Evolutionary conservation across 2,329 filamentous ascomycete genomes (phyloP), one percentile per base, ranked within the genome.

Genomic region (Cercospora sp.): DNA sequence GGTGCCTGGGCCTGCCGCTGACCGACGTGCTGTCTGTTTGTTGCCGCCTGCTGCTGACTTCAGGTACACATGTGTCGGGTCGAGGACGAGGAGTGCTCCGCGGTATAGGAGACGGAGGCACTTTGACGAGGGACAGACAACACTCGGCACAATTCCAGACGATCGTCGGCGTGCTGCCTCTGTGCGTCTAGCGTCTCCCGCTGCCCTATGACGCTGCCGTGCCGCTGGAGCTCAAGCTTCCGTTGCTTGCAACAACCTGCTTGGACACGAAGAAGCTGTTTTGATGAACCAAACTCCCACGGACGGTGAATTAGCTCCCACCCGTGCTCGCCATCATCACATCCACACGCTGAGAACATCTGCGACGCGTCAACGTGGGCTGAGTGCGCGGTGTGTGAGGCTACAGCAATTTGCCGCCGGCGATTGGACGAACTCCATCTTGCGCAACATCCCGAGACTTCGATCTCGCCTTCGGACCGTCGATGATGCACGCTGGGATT

Each of bases 351-450:
- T n/a, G 37, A 49, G 8, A 49, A 49, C 43, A 49, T 24, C 43
- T 51, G 45, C 45, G 45, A 51, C 61, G 63, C 57, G 61, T 51
- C 60, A 51, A 53, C 51, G 66, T 67, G 61, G 66, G 66, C 51
- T 43, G 58, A 55, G 66, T 26, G 34, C 12, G 18, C 43, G 12
- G 18, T 28, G 28, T 43, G 26, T 30, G 65, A 59, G 63, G 63
- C 53, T 21, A 8, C 63, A 65, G 63, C 63, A 45, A 59, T 45
- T 49, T 21, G 40, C 63, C 53, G 24, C n/a, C 63, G 28, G 49
- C 24, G 32, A 63, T 63, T 57, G 61, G 61, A 12, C 24, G 16
- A 53, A 51, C 21, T 21, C 45, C 45, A 26, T 51, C 45, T n/a
- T 51, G 45, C 45, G 45, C 45, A 26, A 32, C 40, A 34, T 26